Evolutionary conservation across 1,139 yeast genomes (phyloP).

Genomic region (Diutina pseudorugosa): DNA sequence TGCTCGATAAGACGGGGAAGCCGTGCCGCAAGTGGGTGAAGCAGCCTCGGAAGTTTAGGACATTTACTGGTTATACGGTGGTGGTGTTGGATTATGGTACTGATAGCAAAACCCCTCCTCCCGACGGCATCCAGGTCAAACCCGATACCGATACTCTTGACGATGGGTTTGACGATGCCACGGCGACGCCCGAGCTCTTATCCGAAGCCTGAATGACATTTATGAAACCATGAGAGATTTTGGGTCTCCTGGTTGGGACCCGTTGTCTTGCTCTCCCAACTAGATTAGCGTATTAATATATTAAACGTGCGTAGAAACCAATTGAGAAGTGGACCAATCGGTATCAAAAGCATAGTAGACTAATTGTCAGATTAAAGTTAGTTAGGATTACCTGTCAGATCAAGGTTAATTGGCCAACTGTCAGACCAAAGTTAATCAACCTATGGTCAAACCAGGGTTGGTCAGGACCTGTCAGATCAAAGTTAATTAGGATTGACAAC

Average conservation of each 20-base stretch:
- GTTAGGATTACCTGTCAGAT: too few species aligned
- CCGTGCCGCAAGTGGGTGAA: slow-evolving; percentile 9
- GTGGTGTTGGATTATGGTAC: not conserved
- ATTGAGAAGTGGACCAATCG: too few species aligned
- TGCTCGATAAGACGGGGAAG: slow-evolving; percentile 8
- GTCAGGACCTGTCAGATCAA: too few species aligned
- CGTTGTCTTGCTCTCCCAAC: not conserved
- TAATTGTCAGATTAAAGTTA: too few species aligned
- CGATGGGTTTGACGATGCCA: not conserved
- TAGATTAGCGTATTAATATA: too few species aligned
- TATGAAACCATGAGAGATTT: not conserved
- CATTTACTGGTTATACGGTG: slow-evolving; percentile 23
- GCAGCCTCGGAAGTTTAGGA: slow-evolving; percentile 8
- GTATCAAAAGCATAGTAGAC: too few species aligned
- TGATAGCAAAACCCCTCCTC: not conserved
- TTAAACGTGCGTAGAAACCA: too few species aligned
- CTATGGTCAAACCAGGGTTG: too few species aligned
- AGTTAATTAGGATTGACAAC: too few species aligned
- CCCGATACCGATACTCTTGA: not conserved
- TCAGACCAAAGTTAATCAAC: too few species aligned
- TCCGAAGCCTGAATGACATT: not conserved
- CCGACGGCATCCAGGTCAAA: not conserved
- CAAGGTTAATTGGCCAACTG: too few species aligned
- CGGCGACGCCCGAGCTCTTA: not conserved
- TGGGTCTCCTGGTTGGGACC: not conserved